Evolutionary conservation across 2,329 filamentous ascomycete species (phyloP), one percentile per base, ranked within the genome.

Genomic region (Phyllosticta citriasiana): DNA sequence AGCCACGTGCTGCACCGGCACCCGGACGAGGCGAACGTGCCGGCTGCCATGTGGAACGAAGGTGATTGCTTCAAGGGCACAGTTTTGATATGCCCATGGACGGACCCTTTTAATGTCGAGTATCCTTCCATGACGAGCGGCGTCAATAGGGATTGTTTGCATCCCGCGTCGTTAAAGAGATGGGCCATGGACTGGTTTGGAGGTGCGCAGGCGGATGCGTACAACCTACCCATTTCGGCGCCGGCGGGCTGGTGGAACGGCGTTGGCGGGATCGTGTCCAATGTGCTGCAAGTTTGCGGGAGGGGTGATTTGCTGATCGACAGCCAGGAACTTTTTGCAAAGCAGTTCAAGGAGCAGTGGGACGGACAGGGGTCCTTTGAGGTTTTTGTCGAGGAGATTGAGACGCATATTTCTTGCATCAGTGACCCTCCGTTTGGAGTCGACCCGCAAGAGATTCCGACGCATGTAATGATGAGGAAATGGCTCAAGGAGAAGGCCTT

Each of bases 1-100:
- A 68, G 68, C 16, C 68, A 70, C 59, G 19, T 69, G 1, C 61
- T 69, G 5, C 65, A 69, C 55, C 66, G 67, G 9, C 67, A 67
- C 54, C 65, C 63, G 61, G 54, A 63, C 63, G 5, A 62, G 65
- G n/a, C 64, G 60, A 33, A 9, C 9, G 58, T 60, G 2, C 35
- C 53, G 4, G 25, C 52, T 2, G 22, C 55, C 2, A 16, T 24
- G 3, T 8, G 14, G 35, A 26, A 3, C 2, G 9, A n/a, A 1
- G 57, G 52, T 2, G 27, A 54, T 2, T 19, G 24, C n/a, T 22
- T 60, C 25, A 52, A 52, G 4, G 53, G 58, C 53, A 53, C 53
- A 4, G 5, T 56, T 16, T 40, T 60, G 4, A 56, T 60, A 19
- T 30, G 52, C 8, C 58, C 58, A 3, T 60, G 58, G 58, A 52